These are phyloP conservation scores for Lactarius akahatsu DNA, from an alignment of 768 basidiomycete genomes.

Conservation along the genomic window DNA sequence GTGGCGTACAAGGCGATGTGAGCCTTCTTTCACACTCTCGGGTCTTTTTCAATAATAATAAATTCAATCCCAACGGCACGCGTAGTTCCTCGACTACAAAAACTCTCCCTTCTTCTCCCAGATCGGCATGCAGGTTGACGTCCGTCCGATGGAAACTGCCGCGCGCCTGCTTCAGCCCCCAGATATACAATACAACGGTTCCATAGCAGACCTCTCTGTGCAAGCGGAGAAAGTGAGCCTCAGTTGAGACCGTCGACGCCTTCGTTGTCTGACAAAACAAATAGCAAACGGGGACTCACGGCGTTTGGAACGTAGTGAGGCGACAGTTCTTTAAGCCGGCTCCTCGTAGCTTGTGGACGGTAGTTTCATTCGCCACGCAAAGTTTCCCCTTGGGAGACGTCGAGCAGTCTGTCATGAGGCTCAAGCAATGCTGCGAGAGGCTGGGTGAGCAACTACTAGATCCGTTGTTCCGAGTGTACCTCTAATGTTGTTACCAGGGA, in stretches of 20 bases:
- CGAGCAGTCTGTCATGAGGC: not conserved
- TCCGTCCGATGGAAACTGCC: slow-evolving; percentile 17
- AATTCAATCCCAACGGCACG: not conserved
- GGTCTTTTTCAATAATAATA: too few relatives aligned
- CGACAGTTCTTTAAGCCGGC: slow-evolving; percentile 23
- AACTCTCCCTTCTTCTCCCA: slow-evolving; percentile 25
- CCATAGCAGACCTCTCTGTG: slow-evolving; percentile 10
- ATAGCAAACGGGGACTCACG: slow-evolving; percentile 18
- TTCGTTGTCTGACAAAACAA: not conserved
- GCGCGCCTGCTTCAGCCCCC: slow-evolving; percentile 25
- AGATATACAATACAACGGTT: slow-evolving; percentile 20
- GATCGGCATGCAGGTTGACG: slow-evolving; percentile 24
- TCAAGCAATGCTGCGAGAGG: slow-evolving; percentile 18
- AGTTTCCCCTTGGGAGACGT: slow-evolving; percentile 8
- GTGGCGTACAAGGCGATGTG: slow-evolving; percentile 24
- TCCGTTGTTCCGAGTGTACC: not conserved
- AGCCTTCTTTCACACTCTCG: not conserved
- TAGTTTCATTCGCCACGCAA: slow-evolving; percentile 24
- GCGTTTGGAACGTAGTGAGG: slow-evolving; percentile 27
- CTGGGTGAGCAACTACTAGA: slow-evolving; percentile 17
- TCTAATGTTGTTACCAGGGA: slow-evolving; percentile 16
- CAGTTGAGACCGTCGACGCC: not conserved
- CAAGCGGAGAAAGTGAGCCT: slow-evolving; percentile 17
- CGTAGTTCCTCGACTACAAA: slow-evolving; percentile 27
- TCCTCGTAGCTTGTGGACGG: slow-evolving; percentile 12